Percentiles rank a stretch among this genome's conserved stretches.
These are phyloP conservation scores for Conticribra guillardii DNA, from an alignment of 108 stramenopile species.

Conservation along the genomic window DNA sequence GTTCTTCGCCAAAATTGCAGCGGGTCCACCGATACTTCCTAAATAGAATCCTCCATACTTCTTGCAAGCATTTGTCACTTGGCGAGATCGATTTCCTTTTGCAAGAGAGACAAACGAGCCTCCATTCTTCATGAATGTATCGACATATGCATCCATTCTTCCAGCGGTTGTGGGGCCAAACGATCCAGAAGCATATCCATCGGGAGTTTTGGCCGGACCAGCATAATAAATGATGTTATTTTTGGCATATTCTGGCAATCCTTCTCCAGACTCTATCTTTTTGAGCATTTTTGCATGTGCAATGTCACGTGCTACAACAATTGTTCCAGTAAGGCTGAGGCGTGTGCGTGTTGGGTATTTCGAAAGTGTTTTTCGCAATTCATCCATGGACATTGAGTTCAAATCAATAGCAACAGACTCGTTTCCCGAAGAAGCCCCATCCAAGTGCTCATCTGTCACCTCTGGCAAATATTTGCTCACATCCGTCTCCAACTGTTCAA, in stretches of 20 bases:
- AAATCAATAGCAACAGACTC: conserved; percentile 88
- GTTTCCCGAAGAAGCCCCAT: conserved; percentile 27
- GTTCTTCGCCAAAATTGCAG: conserved; percentile 96
- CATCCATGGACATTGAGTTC: conserved; percentile 86
- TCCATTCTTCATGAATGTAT: conserved; percentile 91
- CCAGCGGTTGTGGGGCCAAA: conserved; percentile 98
- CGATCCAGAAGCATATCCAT: conserved; percentile 93
- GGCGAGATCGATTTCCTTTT: conserved; percentile 93
- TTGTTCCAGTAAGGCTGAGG: conserved; percentile 88
- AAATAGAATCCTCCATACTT: conserved; percentile 96
- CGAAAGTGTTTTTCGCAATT: conserved; percentile 80
- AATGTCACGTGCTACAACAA: conserved; percentile 97
- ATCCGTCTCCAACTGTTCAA: conserved; percentile 93
- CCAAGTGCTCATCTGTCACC: conserved; percentile 67
- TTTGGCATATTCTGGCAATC: conserved; percentile 95
- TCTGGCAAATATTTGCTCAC: conserved; percentile 94
- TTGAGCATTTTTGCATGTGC: conserved; percentile 96
- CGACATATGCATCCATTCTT: conserved; percentile 97
- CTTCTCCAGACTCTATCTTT: conserved; percentile 90
- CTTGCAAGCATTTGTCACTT: conserved; percentile 95
- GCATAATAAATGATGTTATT: conserved; percentile 97
- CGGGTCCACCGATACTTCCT: conserved; percentile 96
- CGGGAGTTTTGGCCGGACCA: conserved; percentile 96
- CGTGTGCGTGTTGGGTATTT: conserved; percentile 89
- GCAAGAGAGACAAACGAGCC: conserved; percentile 93